A percentile compares a stretch with the other conserved stretches of the same genome.
Evolutionary conservation across 805 yeast species (phyloP).

Genomic region (Ogataea zsoltii): DNA sequence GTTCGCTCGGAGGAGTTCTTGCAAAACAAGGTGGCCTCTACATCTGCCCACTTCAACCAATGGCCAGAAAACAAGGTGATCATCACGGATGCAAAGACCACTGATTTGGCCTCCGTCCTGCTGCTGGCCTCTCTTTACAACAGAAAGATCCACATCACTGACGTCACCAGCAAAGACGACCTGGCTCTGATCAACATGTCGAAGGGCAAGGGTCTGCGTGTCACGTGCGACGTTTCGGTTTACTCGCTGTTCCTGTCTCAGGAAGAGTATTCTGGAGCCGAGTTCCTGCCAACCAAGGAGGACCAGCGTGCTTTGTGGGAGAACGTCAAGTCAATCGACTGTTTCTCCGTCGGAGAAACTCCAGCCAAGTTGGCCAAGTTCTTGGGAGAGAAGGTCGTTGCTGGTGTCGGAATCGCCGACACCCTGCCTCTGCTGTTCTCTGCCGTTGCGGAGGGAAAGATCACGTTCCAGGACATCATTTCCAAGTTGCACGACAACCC

Average conservation of each 20-base stretch:
- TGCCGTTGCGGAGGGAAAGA: conserved; percentile 72
- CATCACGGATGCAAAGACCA: conserved; percentile 87
- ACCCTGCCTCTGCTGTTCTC: conserved; percentile 78
- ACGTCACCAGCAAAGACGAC: conserved; percentile 79
- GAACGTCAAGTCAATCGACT: conserved; percentile 69
- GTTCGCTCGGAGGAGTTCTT: conserved; percentile 77
- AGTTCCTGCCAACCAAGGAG: conserved; percentile 73
- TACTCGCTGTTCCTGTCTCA: conserved; percentile 75
- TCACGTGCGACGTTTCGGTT: conserved; percentile 88
- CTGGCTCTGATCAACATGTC: conserved; percentile 81
- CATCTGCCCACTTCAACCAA: conserved; percentile 72
- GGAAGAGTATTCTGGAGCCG: conserved; percentile 68
- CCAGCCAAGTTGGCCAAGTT: conserved; percentile 74
- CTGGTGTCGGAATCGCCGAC: conserved; percentile 80
- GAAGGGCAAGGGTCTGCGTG: conserved; percentile 75
- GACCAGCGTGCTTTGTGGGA: conserved; percentile 87
- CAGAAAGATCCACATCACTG: conserved; percentile 85
- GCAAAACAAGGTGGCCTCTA: conserved; percentile 69
- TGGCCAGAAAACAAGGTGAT: conserved; percentile 89
- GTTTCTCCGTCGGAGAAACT: conserved; percentile 79
- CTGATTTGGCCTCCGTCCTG: conserved; percentile 90
- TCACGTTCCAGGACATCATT: conserved; percentile 72
- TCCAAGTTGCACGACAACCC: conserved; percentile 80
- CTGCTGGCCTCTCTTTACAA: conserved; percentile 84
- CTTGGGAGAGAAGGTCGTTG: conserved; percentile 55